These are phyloP conservation scores for Sclerotinia nivalis DNA, from an alignment of 2,329 filamentous ascomycete species.

Conservation along the genomic window DNA sequence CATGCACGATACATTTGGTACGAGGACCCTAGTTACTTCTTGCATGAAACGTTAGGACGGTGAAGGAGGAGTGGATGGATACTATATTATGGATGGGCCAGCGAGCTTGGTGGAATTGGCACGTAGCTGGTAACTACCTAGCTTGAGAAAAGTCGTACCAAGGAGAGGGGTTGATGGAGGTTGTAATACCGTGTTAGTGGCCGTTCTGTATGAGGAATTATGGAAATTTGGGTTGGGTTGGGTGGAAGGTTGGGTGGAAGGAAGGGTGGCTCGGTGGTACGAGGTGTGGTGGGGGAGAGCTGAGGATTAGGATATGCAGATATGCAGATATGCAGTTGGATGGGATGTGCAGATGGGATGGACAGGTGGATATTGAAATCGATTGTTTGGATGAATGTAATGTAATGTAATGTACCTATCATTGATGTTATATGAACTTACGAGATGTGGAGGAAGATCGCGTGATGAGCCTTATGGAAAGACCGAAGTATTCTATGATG, in stretches of 20 bases:
- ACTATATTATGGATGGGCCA: neutral
- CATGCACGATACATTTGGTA: neutral
- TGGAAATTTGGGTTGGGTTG: neutral
- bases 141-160: too few species aligned
- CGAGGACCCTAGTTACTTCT: neutral
- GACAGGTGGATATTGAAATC: neutral
- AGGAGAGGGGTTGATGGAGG: too few species aligned
- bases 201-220: neutral
- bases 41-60: slow-evolving; percentile 15
- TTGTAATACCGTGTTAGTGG: neutral
- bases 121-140: neutral
- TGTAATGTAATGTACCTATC: too few species aligned
- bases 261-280: neutral
- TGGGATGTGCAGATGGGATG: neutral
- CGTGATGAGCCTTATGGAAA: slow-evolving; percentile 9
- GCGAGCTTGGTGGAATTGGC: neutral
- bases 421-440: neutral
- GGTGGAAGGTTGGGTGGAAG: neutral
- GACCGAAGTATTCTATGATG: slow-evolving; percentile 3
- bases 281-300: slow-evolving; percentile 1
- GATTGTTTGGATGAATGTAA: neutral
- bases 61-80: slow-evolving; percentile 1
- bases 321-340: neutral
- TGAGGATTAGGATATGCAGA: neutral
- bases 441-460: neutral